A percentile compares a stretch with the other conserved stretches of the same genome.
Conservation (phyloP, 371 early-diverging fungal species). For the Thermomucor indicae-seudaticae region DNA sequence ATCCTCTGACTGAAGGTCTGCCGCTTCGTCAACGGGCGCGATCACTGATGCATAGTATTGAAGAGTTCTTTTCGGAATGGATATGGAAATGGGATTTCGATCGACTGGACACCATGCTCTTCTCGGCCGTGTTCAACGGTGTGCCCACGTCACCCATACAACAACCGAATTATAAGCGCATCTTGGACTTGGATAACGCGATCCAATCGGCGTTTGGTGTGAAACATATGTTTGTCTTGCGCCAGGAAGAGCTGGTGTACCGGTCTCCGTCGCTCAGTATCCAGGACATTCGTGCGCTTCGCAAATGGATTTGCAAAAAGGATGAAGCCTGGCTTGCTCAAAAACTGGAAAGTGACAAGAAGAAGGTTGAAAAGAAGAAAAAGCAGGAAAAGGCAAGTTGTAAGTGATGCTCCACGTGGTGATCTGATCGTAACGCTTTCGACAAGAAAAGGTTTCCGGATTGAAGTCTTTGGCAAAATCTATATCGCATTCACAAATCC, state of each 20-base stretch:
- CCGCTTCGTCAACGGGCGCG: constrained; percentile 36
- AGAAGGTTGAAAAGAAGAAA: constrained; percentile 2
- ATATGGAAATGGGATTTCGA: constrained; percentile 66
- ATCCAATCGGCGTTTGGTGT: constrained; percentile 21
- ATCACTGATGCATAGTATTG: constrained; percentile 42
- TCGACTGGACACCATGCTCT: constrained; percentile 36
- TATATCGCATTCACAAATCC: constrained; percentile 46
- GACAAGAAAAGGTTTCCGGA: constrained; percentile 9
- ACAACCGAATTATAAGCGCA: constrained; percentile 21
- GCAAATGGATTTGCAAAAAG: constrained; percentile 28
- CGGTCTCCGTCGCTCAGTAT: constrained; percentile 26
- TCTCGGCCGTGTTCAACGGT: constrained; percentile 37
- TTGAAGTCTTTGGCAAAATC: constrained; percentile 50
- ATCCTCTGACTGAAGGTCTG: constrained; percentile 15
- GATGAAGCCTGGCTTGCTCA: too few species aligned
- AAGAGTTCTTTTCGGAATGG: constrained; percentile 66
- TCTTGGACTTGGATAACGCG: constrained; percentile 19
- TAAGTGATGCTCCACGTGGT: too few species aligned
- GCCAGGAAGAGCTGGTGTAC: constrained; percentile 34
- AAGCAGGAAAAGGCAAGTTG: constrained; percentile 17
- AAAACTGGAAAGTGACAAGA: constrained; percentile 6
- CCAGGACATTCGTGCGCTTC: constrained; percentile 24
- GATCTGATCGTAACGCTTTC: too few species aligned
- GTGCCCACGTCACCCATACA: constrained; percentile 39
- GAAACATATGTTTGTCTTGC: constrained; percentile 40